Evolutionary conservation across 2,329 filamentous ascomycete genomes (phyloP), one percentile per base, ranked within the genome.

Genomic region (Epichloe coenophiala): DNA sequence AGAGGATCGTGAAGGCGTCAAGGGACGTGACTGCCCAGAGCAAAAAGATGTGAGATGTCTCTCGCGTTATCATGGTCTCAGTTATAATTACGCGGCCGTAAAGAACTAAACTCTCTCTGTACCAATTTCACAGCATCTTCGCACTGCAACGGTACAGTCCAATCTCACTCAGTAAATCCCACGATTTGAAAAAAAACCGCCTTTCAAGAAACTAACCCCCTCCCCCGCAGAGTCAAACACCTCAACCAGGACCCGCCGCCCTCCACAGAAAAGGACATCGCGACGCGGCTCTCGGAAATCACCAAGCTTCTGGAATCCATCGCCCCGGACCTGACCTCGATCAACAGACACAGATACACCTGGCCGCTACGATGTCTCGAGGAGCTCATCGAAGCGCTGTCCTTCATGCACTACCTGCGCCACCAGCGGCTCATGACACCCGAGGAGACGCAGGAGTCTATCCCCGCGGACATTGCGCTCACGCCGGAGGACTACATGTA

Each of bases 1-100:
- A 96, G 70, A 80, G 85, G 49, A 81, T 95, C 58, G 86, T 94
- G 62, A 98, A 97, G 71, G 84, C 83, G 2, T 94, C 88, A 8
- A 76, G 91, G 55, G 93, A 98, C 65, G 86, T 98, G 52, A 98
- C 93, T 6, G 89, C 88, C 0, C 74, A 89, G 49, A 95, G 88
- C 68, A 98, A 98, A 75, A 98, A 97, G 71, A 94, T 97, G 89
- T 95, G 68, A 70, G 75, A 45, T 19, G 3, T 3, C 3, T 1
- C 5, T 27, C 9, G 27, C 8, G 27, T 31, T 1, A 9, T 31
- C 27, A 9, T 31, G 27, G 8, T 9, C 8, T 31, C 8, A 3
- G 23, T 19, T 12, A 19, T 17, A n/a, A n/a, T n/a, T 8, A 15
- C 39, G 23, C 5, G 9, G 1, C 11, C n/a, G 33, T 5, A 33